A percentile compares a stretch with the other conserved stretches of the same genome.
phyloP scores from a whole-genome alignment of 2,329 filamentous ascomycete genomes.

The Blastomyces silverae region DNA sequence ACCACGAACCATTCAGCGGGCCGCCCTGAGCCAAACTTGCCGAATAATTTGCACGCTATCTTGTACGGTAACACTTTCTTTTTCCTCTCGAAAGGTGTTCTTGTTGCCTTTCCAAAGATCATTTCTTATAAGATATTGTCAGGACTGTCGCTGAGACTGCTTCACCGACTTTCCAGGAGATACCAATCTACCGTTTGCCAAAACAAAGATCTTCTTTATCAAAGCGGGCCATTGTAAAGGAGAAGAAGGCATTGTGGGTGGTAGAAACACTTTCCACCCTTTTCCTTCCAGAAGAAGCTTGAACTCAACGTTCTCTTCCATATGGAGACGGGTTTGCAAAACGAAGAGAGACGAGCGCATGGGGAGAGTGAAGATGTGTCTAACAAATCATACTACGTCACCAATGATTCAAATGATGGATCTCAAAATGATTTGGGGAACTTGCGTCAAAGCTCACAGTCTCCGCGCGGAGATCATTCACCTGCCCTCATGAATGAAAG shows the following conservation, averaged over 20 bases:
- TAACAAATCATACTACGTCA: constrained; percentile 8
- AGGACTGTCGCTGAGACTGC: not conserved
- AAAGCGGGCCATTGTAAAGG: not conserved
- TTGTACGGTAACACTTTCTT: constrained; percentile 3
- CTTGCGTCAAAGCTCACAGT: constrained; percentile 5
- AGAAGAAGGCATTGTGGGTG: not conserved
- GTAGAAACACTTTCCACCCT: not conserved
- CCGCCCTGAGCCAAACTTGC: not conserved
- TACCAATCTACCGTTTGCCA: not conserved
- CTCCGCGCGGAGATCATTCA: constrained; percentile 7
- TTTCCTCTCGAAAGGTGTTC: not conserved
- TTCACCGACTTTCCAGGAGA: not conserved
- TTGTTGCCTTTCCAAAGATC: not conserved
- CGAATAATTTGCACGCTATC: not conserved
- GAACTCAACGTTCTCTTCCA: not conserved
- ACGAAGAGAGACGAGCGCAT: constrained; percentile 10
- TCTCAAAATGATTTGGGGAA: constrained; percentile 5
- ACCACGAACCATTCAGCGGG: not conserved
- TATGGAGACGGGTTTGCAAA: constrained; percentile 13
- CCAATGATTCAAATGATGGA: constrained; percentile 4
- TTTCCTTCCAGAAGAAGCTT: constrained; percentile 8
- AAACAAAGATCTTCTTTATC: not conserved
- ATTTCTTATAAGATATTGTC: constrained; percentile 1
- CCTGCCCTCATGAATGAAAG: constrained; percentile 11
- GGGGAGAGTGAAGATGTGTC: constrained; percentile 10